Evolutionary conservation across 495 filamentous ascomycete species (phyloP), one percentile per base, ranked within the genome.

Genomic region (Oleoguttula mirabilis): DNA sequence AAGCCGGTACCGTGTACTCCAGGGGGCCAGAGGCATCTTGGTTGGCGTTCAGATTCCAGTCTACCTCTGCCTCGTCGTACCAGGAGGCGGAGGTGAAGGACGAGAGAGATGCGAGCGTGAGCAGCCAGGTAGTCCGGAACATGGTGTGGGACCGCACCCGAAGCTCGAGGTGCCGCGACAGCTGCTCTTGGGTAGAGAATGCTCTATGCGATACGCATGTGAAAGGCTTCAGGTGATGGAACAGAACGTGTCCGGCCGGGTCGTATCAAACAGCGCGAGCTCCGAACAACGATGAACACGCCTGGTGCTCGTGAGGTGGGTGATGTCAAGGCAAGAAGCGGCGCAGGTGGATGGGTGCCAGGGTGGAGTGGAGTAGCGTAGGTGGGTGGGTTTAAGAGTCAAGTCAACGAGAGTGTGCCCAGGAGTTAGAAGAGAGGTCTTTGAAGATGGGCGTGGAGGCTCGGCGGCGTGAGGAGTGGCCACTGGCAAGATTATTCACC

Each of bases 1-100:
- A 81, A 59, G 8, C 41, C 2, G 66, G 52, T 10, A 73, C 73
- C 54, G 62, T 69, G 59, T 84, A 84, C 22, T 84, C 67, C 11
- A 73, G 59, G 1, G 79, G 76, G 32, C 65, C 53, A 14, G 49
- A 64, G 7, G 80, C 76, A n/a, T 65, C 47, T 25, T 49, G 39
- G 27, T 49, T 49, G 21, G 24, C 35, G 34, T 49, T 49, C 32
- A 49, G 23, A 23, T 46, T 44, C 41, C 41, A 44, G 21, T 36
- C 41, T 4, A 28, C 32, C 41, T 44, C 41, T 3, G 41, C 41
- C 24, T 44, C 41, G 16, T 44, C 41, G 24, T 44, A 44, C 41
- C 41, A 44, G 2, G 41, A 44, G 17, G 41, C 41, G 5, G 41
- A 27, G 2, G 21, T 23, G 12, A 44, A 16, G 2, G 41, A n/a